Evolutionary conservation across 306 rosid genomes (phyloP), one percentile per base, ranked within the genome.

Genomic region (Cicer pinnatifidum): DNA sequence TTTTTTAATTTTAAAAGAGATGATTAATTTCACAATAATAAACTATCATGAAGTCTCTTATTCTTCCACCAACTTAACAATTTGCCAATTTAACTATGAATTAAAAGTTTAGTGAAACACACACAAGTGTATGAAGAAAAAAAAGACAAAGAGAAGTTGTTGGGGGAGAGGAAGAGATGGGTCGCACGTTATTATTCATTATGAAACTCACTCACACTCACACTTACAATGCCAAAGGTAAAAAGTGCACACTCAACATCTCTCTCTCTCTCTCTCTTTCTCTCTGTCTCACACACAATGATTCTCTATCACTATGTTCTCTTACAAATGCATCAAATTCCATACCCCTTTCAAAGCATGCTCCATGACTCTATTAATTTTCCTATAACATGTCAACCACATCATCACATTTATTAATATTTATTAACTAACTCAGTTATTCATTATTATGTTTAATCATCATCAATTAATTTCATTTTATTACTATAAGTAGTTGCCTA

Each of bases 101-200:
- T 20, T 20, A 20, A 20, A 20, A 20, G 2, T 20, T 20, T 1
- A 20, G 23, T 20, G 23, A 20, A 20, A 20, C 20, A 19, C 20
- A 19, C 20, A 19, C 20, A 19, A 23, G 28, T 23, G 28, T 23
- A 23, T 1, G 28, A 23, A 23, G 28, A 19, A 39, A 28, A 58
- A 45, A 41, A 47, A 0, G 1, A 50, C 41, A 11, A 20, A 40
- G 15, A 40, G 17, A 11, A 58, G 8, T 50, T 67, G 51, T 46
- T 53, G 73, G 20, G n/a, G 65, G 46, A 71, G 9, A 37, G 1
- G 10, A 16, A 13, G 10, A 9, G 79, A 35, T 72, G 85, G 85
- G 85, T 58, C 45, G 85, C 88, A 80, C 79, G 85, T 86, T 86
- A 85, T 28, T 28, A 73, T 75, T 75, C 81, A 84, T 84, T 50